phyloP scores from a whole-genome alignment of 1,139 yeast genomes.

The Candida tropicalis region DNA sequence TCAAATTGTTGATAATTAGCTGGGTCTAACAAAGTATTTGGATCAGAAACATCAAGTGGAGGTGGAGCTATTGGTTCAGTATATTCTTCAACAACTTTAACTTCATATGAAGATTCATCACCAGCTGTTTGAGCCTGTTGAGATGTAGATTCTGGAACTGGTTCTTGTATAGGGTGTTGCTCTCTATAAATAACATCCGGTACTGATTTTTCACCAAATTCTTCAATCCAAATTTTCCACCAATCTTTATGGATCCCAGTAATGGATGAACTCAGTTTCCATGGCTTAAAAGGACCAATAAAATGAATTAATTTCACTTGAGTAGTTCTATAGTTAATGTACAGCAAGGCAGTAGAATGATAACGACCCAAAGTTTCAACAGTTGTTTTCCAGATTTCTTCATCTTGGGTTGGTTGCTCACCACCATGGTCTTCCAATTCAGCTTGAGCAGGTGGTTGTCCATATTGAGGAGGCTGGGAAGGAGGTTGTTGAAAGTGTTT shows the following conservation, averaged over 20 bases:
- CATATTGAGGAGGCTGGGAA: background rate
- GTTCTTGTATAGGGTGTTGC: conserved; percentile 5
- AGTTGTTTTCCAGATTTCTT: conserved; percentile 17
- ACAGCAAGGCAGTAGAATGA: conserved; percentile 28
- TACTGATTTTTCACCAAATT: conserved; percentile 27
- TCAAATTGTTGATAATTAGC: conserved; percentile 29
- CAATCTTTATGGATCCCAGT: conserved; percentile 34
- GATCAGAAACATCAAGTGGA: conserved; percentile 17
- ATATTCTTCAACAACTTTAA: conserved; percentile 7
- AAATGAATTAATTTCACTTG: conserved; percentile 71
- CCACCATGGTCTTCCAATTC: conserved; percentile 9
- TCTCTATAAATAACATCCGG: conserved; percentile 16
- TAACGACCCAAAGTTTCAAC: conserved; percentile 23
- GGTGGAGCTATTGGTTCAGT: conserved; percentile 9
- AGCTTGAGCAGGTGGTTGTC: conserved; percentile 7
- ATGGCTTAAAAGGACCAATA: conserved; percentile 82
- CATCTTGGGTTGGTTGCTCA: conserved; percentile 9
- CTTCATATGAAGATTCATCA: conserved; percentile 1
- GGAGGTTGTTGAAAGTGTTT: conserved; percentile 47
- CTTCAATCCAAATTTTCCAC: conserved; percentile 48
- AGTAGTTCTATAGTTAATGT: conserved; percentile 23
- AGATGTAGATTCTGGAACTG: background rate
- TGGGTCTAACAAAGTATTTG: conserved; percentile 29
- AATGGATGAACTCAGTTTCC: conserved; percentile 46
- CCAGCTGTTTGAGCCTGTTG: background rate